Conservation (phyloP, 139 green algal genomes). For the Pleodorina starrii region DNA sequence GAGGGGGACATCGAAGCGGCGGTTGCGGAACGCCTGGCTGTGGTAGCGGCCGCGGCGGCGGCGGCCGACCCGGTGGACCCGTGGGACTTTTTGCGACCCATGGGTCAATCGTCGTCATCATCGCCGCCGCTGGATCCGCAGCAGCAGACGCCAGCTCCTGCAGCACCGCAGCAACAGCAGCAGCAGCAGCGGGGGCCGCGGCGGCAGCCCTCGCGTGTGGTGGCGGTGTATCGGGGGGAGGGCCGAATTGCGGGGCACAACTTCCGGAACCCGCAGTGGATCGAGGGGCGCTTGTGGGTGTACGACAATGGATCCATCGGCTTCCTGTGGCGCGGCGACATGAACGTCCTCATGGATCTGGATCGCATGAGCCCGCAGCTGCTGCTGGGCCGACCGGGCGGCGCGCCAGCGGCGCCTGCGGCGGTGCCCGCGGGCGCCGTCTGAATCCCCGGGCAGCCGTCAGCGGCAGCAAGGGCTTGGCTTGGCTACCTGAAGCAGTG, state of each 20-base stretch:
- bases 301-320: slow-evolving; percentile 56
- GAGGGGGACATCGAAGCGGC: not conserved
- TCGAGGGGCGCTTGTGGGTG: slow-evolving; percentile 58
- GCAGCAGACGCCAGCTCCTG: not conserved
- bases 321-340: slow-evolving; percentile 45
- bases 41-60: not conserved
- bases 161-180: not conserved
- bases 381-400: not conserved
- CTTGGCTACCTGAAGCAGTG: too few relatives aligned
- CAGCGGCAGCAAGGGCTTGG: too few relatives aligned
- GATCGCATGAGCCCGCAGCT: slow-evolving; percentile 5
- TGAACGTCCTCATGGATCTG: slow-evolving; percentile 38
- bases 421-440: too few relatives aligned
- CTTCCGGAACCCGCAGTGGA: slow-evolving; percentile 48
- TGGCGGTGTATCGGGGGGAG: slow-evolving; percentile 42
- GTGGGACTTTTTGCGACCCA: not conserved
- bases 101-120: not conserved
- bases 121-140: not conserved
- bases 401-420: not conserved
- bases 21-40: not conserved
- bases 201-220: slow-evolving; percentile 9
- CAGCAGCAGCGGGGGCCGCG: not conserved
- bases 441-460: too few relatives aligned
- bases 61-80: slow-evolving; percentile 1
- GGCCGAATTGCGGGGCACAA: slow-evolving; percentile 43